Evolutionary conservation across 192 early-diverging fungal genomes (phyloP).

Genomic region (Kickxella alabastrina): DNA sequence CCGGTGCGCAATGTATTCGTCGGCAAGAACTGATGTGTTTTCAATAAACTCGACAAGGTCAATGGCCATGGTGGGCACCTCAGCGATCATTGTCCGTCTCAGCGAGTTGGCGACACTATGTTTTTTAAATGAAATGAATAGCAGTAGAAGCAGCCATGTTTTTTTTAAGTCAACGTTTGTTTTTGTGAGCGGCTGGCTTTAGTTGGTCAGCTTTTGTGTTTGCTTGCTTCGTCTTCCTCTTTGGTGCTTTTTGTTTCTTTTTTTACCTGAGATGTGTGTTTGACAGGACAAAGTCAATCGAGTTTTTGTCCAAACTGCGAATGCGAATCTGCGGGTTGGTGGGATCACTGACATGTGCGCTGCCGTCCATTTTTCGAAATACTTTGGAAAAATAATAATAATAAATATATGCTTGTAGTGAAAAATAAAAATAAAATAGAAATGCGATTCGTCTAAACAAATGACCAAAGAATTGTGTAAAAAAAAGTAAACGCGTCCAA

Average conservation of each 20-base stretch:
- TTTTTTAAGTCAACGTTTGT: too few relatives aligned
- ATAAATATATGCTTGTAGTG: not conserved
- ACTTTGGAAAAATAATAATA: not conserved
- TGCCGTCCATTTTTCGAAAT: slow-evolving; percentile 12
- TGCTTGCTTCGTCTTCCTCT: not conserved
- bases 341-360: slow-evolving; percentile 18
- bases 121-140: not conserved
- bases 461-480: too few relatives aligned
- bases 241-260: not conserved
- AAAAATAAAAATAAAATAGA: not conserved
- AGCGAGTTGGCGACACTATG: slow-evolving; percentile 85
- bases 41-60: slow-evolving; percentile 93
- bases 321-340: slow-evolving; percentile 44
- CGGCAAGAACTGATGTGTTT: slow-evolving; percentile 89
- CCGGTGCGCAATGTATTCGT: slow-evolving; percentile 94
- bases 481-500: too few relatives aligned
- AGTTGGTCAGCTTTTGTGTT: not conserved
- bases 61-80: slow-evolving; percentile 98
- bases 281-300: slow-evolving; percentile 74
- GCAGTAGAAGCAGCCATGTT: not conserved
- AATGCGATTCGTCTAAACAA: not conserved
- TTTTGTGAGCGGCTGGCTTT: too few relatives aligned
- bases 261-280: slow-evolving; percentile 75
- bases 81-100: slow-evolving; percentile 94
- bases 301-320: slow-evolving; percentile 28